Percentiles rank a stretch among this genome's conserved stretches.
These are phyloP conservation scores for Solanum commersonii DNA, from an alignment of 257 asterid genomes.

Conservation along the genomic window DNA sequence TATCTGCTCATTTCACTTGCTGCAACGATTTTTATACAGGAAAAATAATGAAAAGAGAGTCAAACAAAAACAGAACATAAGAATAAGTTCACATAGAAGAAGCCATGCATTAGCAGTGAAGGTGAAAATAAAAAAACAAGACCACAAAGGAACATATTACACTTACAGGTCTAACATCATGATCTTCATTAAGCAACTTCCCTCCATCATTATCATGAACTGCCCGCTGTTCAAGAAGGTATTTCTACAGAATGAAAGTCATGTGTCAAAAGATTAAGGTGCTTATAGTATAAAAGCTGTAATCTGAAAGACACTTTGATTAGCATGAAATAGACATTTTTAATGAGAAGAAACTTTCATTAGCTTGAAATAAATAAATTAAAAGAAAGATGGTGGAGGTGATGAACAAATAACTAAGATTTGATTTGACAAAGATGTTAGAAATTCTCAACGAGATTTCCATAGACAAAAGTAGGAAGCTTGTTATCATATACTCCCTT, in stretches of 20 bases:
- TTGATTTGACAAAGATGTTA: background rate
- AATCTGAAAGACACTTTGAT: background rate
- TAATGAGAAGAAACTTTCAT: background rate
- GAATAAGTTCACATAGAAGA: background rate
- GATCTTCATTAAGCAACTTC: conserved; percentile 88
- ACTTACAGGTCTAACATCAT: conserved; percentile 88
- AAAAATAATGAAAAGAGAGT: background rate
- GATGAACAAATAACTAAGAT: background rate
- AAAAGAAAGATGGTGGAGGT: background rate
- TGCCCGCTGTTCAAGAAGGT: conserved; percentile 93
- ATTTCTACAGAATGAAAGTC: conserved; percentile 41
- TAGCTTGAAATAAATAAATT: background rate
- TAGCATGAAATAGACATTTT: background rate
- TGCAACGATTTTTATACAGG: background rate
- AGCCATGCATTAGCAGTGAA: background rate
- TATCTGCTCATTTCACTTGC: conserved; percentile 2
- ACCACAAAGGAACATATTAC: conserved; percentile 7
- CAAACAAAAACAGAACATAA: background rate
- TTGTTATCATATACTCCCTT: background rate
- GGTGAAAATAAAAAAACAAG: background rate
- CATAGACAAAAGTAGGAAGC: background rate
- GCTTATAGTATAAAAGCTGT: background rate
- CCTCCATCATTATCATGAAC: conserved; percentile 84
- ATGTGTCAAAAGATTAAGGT: background rate
- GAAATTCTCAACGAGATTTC: background rate